These are phyloP conservation scores for Podila epigama DNA, from an alignment of 192 early-diverging fungal species.

Conservation along the genomic window DNA sequence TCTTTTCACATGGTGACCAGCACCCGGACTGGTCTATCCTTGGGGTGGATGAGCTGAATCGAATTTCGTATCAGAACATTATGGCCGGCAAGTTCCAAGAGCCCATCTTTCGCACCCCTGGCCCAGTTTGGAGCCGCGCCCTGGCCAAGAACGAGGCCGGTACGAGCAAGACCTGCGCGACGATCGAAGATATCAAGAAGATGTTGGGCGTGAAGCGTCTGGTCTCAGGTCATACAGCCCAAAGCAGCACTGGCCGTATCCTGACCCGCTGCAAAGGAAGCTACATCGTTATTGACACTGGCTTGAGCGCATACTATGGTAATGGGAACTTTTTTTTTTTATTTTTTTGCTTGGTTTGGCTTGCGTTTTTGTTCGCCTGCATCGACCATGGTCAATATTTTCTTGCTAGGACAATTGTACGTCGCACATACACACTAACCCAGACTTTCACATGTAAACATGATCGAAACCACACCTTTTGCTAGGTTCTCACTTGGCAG, in stretches of 20 bases:
- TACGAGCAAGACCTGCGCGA: slow-evolving; percentile 18
- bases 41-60: slow-evolving; percentile 23
- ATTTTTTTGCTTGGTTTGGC: neutral
- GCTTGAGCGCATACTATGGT: slow-evolving; percentile 72
- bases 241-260: slow-evolving; percentile 60
- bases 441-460: neutral
- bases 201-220: slow-evolving; percentile 61
- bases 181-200: slow-evolving; percentile 33
- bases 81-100: slow-evolving; percentile 25
- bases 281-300: slow-evolving; percentile 76
- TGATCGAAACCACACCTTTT: neutral
- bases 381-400: no score
- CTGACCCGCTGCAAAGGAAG: slow-evolving; percentile 66
- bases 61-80: slow-evolving; percentile 14
- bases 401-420: no score
- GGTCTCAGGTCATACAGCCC: slow-evolving; percentile 76
- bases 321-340: neutral
- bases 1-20: slow-evolving; percentile 42
- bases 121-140: slow-evolving; percentile 37
- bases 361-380: no score
- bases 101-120: slow-evolving; percentile 27
- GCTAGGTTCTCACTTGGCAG: slow-evolving; percentile 65
- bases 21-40: slow-evolving; percentile 34
- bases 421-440: no score
- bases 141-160: slow-evolving; percentile 31